phyloP scores from a whole-genome alignment of 164 flowering plant genomes.

The Litsea cubeba region DNA sequence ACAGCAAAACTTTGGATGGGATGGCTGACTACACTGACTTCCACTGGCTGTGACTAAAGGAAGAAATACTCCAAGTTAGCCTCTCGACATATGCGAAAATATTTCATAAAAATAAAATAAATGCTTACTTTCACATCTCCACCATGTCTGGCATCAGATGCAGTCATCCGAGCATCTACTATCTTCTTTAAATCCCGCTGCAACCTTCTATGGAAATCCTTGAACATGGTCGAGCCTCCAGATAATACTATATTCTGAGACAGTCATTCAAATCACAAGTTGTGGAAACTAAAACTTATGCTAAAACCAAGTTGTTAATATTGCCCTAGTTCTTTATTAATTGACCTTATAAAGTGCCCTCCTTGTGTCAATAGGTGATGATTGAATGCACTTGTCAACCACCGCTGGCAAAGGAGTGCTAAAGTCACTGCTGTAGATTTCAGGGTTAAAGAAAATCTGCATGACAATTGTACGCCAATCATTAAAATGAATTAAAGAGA shows the following conservation, averaged over 20 bases:
- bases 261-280: constrained; percentile 1
- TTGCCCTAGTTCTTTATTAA: constrained; percentile 1
- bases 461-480: not conserved
- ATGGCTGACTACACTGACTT: constrained; percentile 97
- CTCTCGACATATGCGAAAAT: not conserved
- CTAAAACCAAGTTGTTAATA: not conserved
- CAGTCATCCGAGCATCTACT: constrained; percentile 81
- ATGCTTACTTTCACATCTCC: constrained; percentile 72
- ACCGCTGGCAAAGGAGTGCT: constrained; percentile 79
- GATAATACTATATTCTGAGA: constrained; percentile 90
- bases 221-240: constrained; percentile 99
- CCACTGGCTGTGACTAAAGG: constrained; percentile 83
- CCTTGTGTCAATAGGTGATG: constrained; percentile 98
- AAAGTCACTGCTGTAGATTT: constrained; percentile 74
- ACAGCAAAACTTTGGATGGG: constrained; percentile 97
- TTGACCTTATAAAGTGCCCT: constrained; percentile 90
- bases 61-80: not conserved
- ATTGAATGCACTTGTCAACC: constrained; percentile 94
- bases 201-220: constrained; percentile 88
- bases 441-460: constrained; percentile 95
- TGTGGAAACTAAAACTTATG: not conserved
- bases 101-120: not conserved
- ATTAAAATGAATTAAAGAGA: not conserved
- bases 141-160: constrained; percentile 67
- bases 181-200: constrained; percentile 96